Percentiles rank a stretch among this genome's conserved stretches.
Conservation (phyloP, 192 early-diverging fungal species). For the Diversispora eburnea region DNA sequence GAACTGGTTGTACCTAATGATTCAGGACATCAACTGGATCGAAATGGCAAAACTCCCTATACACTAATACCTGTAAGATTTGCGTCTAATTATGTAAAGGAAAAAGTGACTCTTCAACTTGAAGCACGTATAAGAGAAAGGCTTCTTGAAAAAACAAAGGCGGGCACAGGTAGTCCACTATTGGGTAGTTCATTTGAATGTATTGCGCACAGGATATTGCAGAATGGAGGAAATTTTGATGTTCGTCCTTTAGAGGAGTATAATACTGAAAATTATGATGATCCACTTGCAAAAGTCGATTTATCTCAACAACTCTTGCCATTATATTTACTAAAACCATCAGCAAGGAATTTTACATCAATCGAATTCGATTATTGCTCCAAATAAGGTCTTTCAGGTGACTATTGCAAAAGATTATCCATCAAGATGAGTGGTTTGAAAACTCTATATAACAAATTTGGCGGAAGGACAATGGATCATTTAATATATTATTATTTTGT, state of each 20-base stretch:
- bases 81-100: constrained; percentile 3
- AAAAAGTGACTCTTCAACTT: neutral
- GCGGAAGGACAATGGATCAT: neutral
- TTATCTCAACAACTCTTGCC: neutral
- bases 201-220: neutral
- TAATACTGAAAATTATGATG: neutral
- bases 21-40: neutral
- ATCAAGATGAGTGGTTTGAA: constrained; percentile 5
- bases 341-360: neutral
- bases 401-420: constrained; percentile 2
- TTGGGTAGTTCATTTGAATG: neutral
- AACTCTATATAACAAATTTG: neutral
- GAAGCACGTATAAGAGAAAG: constrained; percentile 7
- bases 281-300: neutral
- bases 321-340: neutral
- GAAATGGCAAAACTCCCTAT: neutral
- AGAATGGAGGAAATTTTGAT: constrained; percentile 2
- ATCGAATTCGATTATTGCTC: constrained; percentile 6
- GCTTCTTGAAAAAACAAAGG: constrained; percentile 2
- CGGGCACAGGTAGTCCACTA: constrained; percentile 4
- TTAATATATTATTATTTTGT: constrained; percentile 9
- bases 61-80: neutral
- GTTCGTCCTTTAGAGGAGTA: constrained; percentile 3
- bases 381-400: constrained; percentile 8
- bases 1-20: neutral